Evolutionary conservation across 345 rosid species (phyloP), one percentile per base, ranked within the genome.

Genomic region (Ailanthus altissimus): DNA sequence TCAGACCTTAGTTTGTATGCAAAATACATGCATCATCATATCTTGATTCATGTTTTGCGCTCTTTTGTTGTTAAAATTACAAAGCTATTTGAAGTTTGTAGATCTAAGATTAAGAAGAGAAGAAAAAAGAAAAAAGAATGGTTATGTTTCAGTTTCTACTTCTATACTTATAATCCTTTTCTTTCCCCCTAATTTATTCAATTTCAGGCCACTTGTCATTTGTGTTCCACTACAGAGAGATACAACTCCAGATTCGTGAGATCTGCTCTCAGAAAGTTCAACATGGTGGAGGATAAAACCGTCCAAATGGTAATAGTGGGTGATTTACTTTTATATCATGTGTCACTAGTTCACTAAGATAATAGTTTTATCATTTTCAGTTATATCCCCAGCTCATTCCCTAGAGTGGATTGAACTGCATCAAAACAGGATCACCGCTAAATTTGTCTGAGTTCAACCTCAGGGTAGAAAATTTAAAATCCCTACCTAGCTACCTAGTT

Each of bases 201-300:
- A 28, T 60, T 45, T 46, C 87, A 93, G 97, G 88, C 81, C 56
- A 83, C 84, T 74, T 79, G 78, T 79, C 84, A 85, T 84, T 76
- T 81, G 77, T 87, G 82, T 81, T 84, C 86, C 76, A 72, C 81
- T 61, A 45, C 80, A 70, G 93, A 88, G 84, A 81, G 86, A 58
- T 81, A 73, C 74, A 77, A 75, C 76, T 75, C 70, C 64, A 72
- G 81, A 63, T 63, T 64, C 82, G 53, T 88, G 77, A 84, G 66
- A 79, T 80, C 89, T 85, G 82, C 93, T 78, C 77, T 91, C 57
- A 77, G 80, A 77, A 91, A 87, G 80, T 74, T 87, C 60, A 74
- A 70, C 74, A 71, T 84, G 84, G 75, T 70, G 42, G 91, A 85
- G 81, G 80, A 81, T 65, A 75, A 83, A 75, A 80, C 82, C 74